Base-by-base conservation (phyloP, 768 basidiomycete species). In the Sarcomyxa edulis region DNA sequence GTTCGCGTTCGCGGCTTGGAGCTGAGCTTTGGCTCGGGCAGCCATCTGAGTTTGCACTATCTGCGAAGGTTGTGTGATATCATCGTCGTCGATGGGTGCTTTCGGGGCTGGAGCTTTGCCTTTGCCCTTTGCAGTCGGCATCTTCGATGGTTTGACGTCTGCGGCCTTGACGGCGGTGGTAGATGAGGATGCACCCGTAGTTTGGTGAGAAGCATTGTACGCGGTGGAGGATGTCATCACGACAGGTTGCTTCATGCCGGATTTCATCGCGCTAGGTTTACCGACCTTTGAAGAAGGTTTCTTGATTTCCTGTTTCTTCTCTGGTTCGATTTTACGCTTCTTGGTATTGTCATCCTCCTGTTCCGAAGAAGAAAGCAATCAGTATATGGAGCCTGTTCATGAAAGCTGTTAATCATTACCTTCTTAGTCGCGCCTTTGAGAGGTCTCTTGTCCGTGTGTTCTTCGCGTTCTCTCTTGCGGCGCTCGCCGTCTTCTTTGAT, bases 401-500 rank as follows among this genome's bases (percentile, higher is more conserved):
- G 20, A 38, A 19, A 31, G n/a, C 4, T 27, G 30, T 12, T 20
- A 15, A 19, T 12, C 19, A 48, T 37, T 48, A 76, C 77, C 71
- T 84, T 87, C 55, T 83, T 85, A n/a, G 55, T 52, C 26, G 48
- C 40, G 26, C 58, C 51, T 50, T 81, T 83, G 16, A 81, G 47
- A 0, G 73, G 71, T 32, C 78, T 70, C 55, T 86, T 87, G 44
- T 84, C 80, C 3, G 81, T 81, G 37, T 71, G 65, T 47, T 90
- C 84, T 46, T 90, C 86, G 27, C 84, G 74, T 53, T 90, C 90
- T 51, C 84, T 77, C 60, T 92, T 91, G 41, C 86, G 72, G 37
- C 76, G 75, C 41, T 92, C 88, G 12, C 68, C 64, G 40, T 89
- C 86, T 35, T 85, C 84, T 52, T 76, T 87, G 50, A 69, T 56